Base-by-base conservation (phyloP, 495 filamentous ascomycete genomes). In the Talaromyces proteolyticus region DNA sequence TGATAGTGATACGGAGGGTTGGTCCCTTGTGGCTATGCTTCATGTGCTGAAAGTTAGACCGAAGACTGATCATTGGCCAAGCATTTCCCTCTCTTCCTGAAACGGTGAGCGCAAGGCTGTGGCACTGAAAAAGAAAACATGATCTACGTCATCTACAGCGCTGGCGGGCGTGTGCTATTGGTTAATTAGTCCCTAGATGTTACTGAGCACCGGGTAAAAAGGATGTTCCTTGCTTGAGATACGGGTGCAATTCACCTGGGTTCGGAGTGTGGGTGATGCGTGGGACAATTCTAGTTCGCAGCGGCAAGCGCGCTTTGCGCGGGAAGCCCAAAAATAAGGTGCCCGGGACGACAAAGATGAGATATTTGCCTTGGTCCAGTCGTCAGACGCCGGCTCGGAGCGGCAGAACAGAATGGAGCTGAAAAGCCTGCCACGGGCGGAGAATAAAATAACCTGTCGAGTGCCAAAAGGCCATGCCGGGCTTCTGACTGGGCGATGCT, bases 221-320 rank as follows among this genome's bases (percentile, higher is more conserved):
- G n/a, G n/a, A n/a, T n/a, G n/a, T n/a, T n/a, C n/a, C n/a, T n/a
- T n/a, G n/a, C n/a, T n/a, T 14, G 29, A 34, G 1, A 34, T 34
- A 34, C 29, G 29, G 29, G n/a, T n/a, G n/a, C n/a, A n/a, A n/a
- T n/a, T n/a, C n/a, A n/a, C n/a, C n/a, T n/a, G n/a, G n/a, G n/a
- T n/a, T n/a, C n/a, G n/a, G n/a, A n/a, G n/a, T n/a, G n/a, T n/a
- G n/a, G n/a, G n/a, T n/a, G n/a, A n/a, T n/a, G n/a, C n/a, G n/a
- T n/a, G n/a, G n/a, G n/a, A 10, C 29, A 34, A 34, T 34, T 8
- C 29, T 4, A 34, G 14, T 34, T 34, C 29, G 29, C 49, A 56
- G 68, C 69, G 69, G 69, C 66, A 73, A 71, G 58, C 69, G 69
- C 69, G 69, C 69, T 65, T 65, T 65, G 51, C 67, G 67, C 58